A percentile compares a stretch with the other conserved stretches of the same genome.
These are phyloP conservation scores for Pleurotus tuber-regium DNA, from an alignment of 768 basidiomycete species.

Conservation along the genomic window DNA sequence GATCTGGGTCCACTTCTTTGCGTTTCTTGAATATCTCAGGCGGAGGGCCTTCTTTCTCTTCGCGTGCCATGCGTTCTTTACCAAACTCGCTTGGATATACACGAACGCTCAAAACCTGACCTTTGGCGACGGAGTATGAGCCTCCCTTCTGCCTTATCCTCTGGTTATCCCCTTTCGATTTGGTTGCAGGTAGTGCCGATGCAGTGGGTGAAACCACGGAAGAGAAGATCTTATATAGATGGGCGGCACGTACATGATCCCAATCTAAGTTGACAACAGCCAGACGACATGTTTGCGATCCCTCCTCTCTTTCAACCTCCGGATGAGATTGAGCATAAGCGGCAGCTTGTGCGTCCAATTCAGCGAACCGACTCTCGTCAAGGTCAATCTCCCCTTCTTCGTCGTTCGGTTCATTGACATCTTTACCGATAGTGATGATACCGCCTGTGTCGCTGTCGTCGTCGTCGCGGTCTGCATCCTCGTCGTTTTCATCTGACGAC, in stretches of 20 bases:
- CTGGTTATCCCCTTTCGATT: slow-evolving; percentile 15
- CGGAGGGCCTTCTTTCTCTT: slow-evolving; percentile 91
- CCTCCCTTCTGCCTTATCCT: slow-evolving; percentile 16
- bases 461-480: slow-evolving; percentile 44
- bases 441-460: slow-evolving; percentile 47
- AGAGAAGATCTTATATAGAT: slow-evolving; percentile 90
- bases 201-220: slow-evolving; percentile 73
- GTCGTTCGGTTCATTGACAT: slow-evolving; percentile 37
- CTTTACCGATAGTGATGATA: slow-evolving; percentile 49
- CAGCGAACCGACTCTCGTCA: slow-evolving; percentile 71
- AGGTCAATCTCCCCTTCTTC: slow-evolving; percentile 68
- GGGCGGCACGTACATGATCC: slow-evolving; percentile 89
- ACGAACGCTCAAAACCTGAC: slow-evolving; percentile 71
- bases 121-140: slow-evolving; percentile 43
- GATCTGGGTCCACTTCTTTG: slow-evolving; percentile 41
- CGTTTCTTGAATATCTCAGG: slow-evolving; percentile 72
- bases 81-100: slow-evolving; percentile 96
- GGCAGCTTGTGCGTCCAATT: slow-evolving; percentile 72
- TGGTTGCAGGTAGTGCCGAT: slow-evolving; percentile 30
- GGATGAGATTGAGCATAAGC: slow-evolving; percentile 53
- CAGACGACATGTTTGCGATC: slow-evolving; percentile 61
- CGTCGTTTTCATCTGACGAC: slow-evolving; percentile 79
- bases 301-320: slow-evolving; percentile 31
- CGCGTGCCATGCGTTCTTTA: slow-evolving; percentile 77
- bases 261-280: slow-evolving; percentile 97